These are phyloP conservation scores for Evansstolkia leycettana DNA, from an alignment of 495 filamentous ascomycete genomes.

Conservation along the genomic window DNA sequence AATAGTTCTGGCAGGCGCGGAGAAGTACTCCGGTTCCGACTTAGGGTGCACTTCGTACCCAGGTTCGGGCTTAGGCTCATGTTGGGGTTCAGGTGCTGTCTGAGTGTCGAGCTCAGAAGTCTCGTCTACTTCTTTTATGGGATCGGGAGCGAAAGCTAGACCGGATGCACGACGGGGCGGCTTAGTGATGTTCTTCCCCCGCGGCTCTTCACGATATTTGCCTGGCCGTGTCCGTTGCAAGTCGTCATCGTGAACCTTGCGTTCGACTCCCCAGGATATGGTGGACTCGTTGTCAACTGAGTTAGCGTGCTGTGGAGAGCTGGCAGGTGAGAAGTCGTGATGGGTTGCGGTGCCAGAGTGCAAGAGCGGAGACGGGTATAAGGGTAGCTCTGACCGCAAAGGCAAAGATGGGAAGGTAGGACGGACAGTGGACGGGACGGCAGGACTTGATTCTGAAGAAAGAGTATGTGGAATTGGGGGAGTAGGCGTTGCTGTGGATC, in stretches of 20 bases:
- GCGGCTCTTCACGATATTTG: slow-evolving; percentile 11
- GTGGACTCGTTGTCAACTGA: slow-evolving; percentile 26
- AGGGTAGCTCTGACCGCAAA: slow-evolving; percentile 12
- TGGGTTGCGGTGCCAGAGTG: too few relatives aligned
- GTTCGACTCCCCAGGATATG: slow-evolving; percentile 28
- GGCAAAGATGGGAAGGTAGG: slow-evolving; percentile 12
- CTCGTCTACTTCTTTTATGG: slow-evolving; percentile 24
- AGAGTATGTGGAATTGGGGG: slow-evolving; percentile 26
- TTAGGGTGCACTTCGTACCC: slow-evolving; percentile 1
- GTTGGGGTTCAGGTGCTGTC: not conserved
- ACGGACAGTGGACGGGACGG: slow-evolving; percentile 13
- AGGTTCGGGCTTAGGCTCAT: slow-evolving; percentile 3
- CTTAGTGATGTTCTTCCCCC: slow-evolving; percentile 24
- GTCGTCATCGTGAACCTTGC: slow-evolving; percentile 29
- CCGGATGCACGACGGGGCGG: slow-evolving; percentile 32
- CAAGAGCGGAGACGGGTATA: slow-evolving; percentile 24
- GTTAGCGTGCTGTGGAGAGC: slow-evolving; percentile 14
- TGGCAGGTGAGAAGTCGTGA: slow-evolving; percentile 6
- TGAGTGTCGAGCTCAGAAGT: slow-evolving; percentile 1
- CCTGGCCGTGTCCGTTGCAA: slow-evolving; percentile 23
- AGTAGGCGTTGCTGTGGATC: slow-evolving; percentile 24
- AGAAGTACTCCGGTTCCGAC: slow-evolving; percentile 4
- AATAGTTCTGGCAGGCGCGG: slow-evolving; percentile 14
- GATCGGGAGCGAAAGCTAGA: slow-evolving; percentile 16
- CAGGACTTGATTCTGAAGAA: slow-evolving; percentile 17